Evolutionary conservation across 257 asterid genomes (phyloP).

Genomic region (Gentiana straminea): DNA sequence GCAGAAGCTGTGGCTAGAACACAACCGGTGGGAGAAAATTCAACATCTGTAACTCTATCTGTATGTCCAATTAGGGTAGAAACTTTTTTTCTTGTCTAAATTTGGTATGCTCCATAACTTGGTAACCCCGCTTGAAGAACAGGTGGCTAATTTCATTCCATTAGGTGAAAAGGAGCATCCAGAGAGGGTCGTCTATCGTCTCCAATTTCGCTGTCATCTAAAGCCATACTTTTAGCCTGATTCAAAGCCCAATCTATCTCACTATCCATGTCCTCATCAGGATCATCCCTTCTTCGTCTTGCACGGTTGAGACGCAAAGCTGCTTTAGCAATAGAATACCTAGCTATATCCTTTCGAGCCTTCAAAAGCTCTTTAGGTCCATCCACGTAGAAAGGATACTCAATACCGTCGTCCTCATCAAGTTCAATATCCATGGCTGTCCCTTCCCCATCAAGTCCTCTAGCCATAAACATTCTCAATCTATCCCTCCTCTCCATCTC

Average conservation of each 20-base stretch:
- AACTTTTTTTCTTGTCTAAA: constrained; percentile 33
- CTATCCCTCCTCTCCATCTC: no score
- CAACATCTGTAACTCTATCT: constrained; percentile 85
- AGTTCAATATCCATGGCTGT: no score
- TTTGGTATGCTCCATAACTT: constrained; percentile 78
- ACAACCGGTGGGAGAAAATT: constrained; percentile 60
- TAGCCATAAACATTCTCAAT: no score
- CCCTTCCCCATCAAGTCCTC: no score
- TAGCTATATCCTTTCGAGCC: constrained; percentile 15
- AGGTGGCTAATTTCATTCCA: constrained; percentile 72
- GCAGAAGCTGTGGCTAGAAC: constrained; percentile 89
- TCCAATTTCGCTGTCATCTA: constrained; percentile 35
- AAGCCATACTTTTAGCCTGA: no score
- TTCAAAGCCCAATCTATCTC: no score
- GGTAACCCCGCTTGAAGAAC: constrained; percentile 69
- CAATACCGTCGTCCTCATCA: constrained; percentile 6
- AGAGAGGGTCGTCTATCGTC: constrained; percentile 23
- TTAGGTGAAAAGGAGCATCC: constrained; percentile 73
- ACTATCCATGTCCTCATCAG: no score
- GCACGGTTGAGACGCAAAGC: constrained; percentile 65
- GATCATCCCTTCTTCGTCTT: constrained; percentile 29
- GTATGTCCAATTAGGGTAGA: constrained; percentile 77
- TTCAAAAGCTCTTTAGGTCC: constrained; percentile 51
- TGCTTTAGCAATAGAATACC: constrained; percentile 53
- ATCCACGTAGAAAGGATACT: constrained; percentile 69